Base-by-base conservation (phyloP, 768 basidiomycete species). In the Zangia roseola region DNA sequence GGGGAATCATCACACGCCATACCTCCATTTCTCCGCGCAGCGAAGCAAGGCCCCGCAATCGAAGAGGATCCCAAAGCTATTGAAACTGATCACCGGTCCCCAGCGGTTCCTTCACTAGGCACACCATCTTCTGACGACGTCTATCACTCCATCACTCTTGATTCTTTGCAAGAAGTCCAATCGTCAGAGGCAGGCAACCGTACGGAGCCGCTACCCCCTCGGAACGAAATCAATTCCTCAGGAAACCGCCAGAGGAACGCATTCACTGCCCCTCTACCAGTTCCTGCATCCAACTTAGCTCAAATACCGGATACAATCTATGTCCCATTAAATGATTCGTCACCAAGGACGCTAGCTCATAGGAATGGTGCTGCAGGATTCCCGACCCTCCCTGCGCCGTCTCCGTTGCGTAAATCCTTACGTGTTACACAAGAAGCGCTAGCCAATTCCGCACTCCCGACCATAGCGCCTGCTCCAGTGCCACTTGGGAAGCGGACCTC, bases 331-430 rank as follows among this genome's bases (percentile, higher is more conserved):
- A 71, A 69, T 7, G 71, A 74, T 36, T 59, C 59, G 3, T 57
- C 68, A 4, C 56, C 67, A 12, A 58, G 33, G 12, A 49, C 45
- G 25, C 45, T 66, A 25, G 54, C 60, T 37, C 71, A 74, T 21
- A 83, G 78, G 50, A 61, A 65, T 40, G 70, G 68, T 49, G 47
- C 71, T 8, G 46, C 76, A 0, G 72, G 74, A 34, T 83, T 88
- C 56, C 82, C 86, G 2, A 70, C 72, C n/a, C 73, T 89, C 25
- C 85, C 86, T 20, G 83, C 80, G 5, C 85, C 86, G 2, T 76
- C 82, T 43, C 81, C 85, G 5, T 68, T 88, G 42, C 81, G 83
- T 21, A 90, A 88, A 68, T 87, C 86, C 0, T 76, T 80, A 52
- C 79, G 80, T 21, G 57, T 72, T 12, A 57, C 70, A 28, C 74